Base-by-base conservation (phyloP, 2,329 filamentous ascomycete genomes). In the Aspergillus sp. region DNA sequence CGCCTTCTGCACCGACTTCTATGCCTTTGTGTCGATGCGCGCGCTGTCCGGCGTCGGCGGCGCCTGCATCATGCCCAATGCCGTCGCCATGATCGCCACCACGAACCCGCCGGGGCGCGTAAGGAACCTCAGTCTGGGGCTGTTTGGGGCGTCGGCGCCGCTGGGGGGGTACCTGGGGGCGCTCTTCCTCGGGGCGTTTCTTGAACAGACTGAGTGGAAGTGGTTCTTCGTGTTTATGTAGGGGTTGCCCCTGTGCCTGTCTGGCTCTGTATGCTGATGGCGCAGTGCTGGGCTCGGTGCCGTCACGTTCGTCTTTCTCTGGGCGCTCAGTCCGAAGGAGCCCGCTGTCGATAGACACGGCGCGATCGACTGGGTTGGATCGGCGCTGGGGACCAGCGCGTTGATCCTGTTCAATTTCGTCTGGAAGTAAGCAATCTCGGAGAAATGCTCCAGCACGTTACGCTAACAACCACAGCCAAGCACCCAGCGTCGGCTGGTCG, bases 31-130 rank as follows among this genome's bases (percentile, higher is more conserved):
- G 19, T 64, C 73, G 1, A 65, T 74, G 34, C 70, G 79, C 1
- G 80, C 75, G 2, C 59, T 83, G 3, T 72, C 72, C 0, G 81
- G 81, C 1, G 71, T 81, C 10, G 80, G 81, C 0, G 79, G 77
- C 1, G 79, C 76, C 0, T 67, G 80, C 14, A 64, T 82, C n/a
- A 73, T 81, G 64, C 79, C 80, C 0, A 82, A 81, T 56, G 75
- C 77, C 0, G 71, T 83, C 0, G 79, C 80, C 0, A 72, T 81
- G 46, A 67, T 83, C 14, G 73, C 72, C 0, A 75, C 72, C 21
- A 79, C 73, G 32, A 73, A 80, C 16, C 75, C 76, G 0, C 78
- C 78, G 0, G 79, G 80, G 0, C 64, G 64, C 11, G 64, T 65
- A 41, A 71, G 78, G 11, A 79, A 81, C 53, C 59, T 80, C 16